Evolutionary conservation across 1,284 basidiomycete genomes (phyloP).

Genomic region (Leucoagaricus sp.): DNA sequence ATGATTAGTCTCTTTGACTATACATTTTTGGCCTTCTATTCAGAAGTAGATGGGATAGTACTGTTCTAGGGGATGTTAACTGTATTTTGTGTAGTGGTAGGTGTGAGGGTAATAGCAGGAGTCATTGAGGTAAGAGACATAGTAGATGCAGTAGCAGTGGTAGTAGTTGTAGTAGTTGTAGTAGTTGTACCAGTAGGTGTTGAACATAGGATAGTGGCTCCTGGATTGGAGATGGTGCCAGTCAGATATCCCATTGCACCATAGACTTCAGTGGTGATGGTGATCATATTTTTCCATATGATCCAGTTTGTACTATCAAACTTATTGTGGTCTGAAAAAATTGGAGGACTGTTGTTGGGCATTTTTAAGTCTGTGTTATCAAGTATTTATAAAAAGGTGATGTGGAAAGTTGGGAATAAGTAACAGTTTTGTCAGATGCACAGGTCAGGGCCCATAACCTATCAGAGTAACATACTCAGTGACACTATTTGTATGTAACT

Average conservation of each 20-base stretch:
- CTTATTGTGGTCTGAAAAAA: slow-evolving; percentile 17
- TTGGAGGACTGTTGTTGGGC: slow-evolving; percentile 14
- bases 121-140: neutral
- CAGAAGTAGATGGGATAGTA: slow-evolving; percentile 18
- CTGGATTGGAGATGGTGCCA: slow-evolving; percentile 11
- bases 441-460: too few species aligned
- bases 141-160: too few species aligned
- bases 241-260: slow-evolving; percentile 20
- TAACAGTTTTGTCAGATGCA: too few species aligned
- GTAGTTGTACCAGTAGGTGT: too few species aligned
- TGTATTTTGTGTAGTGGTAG: neutral
- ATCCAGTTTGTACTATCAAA: slow-evolving; percentile 23
- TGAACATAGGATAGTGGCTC: too few species aligned
- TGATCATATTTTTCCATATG: slow-evolving; percentile 17
- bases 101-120: neutral
- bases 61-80: slow-evolving; percentile 12
- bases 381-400: too few species aligned
- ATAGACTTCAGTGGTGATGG: slow-evolving; percentile 13
- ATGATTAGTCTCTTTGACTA: slow-evolving; percentile 18
- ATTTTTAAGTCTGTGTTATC: too few species aligned
- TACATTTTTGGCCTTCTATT: slow-evolving; percentile 22
- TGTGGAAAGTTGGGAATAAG: too few species aligned
- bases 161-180: too few species aligned
- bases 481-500: too few species aligned
- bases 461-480: too few species aligned